Conservation (phyloP, 1,139 yeast genomes). For the Magnusiomyces starmeri region DNA sequence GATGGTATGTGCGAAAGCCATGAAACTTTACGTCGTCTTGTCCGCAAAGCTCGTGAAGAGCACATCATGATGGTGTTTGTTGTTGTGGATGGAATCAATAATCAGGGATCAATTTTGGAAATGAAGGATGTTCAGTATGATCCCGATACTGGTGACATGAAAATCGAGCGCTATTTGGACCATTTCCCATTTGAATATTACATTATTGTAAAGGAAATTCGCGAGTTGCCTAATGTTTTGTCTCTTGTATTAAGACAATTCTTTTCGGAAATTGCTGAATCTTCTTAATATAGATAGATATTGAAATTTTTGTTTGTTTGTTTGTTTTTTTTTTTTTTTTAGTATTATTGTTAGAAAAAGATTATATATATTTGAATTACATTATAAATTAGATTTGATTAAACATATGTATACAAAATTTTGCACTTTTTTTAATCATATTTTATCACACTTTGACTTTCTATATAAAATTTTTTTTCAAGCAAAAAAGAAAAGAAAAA, state of each 20-base stretch:
- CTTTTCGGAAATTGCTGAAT: slow-evolving; percentile 59
- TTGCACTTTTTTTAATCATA: not conserved
- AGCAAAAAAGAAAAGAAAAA: not conserved
- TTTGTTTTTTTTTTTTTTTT: not conserved
- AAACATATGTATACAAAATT: not conserved
- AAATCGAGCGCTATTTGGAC: slow-evolving; percentile 81
- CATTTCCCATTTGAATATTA: slow-evolving; percentile 95
- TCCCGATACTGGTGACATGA: slow-evolving; percentile 64
- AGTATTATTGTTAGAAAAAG: not conserved
- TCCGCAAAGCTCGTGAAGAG: slow-evolving; percentile 86
- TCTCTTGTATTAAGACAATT: slow-evolving; percentile 86
- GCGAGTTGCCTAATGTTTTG: slow-evolving; percentile 86
- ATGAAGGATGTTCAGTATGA: slow-evolving; percentile 88
- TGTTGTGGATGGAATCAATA: slow-evolving; percentile 80
- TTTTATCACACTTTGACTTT: not conserved
- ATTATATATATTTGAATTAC: not conserved
- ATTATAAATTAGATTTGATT: not conserved
- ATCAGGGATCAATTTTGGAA: slow-evolving; percentile 81
- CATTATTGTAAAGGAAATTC: slow-evolving; percentile 83
- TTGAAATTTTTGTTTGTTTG: not conserved
- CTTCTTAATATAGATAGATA: slow-evolving; percentile 2
- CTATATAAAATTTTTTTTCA: too few species aligned
- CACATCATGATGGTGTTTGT: slow-evolving; percentile 94
- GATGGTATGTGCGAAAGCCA: slow-evolving; percentile 98
- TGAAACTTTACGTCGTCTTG: slow-evolving; percentile 69